Percentiles rank a stretch among this genome's conserved stretches.
These are phyloP conservation scores for Luffa acutangula DNA, from an alignment of 306 rosid genomes.

Conservation along the genomic window DNA sequence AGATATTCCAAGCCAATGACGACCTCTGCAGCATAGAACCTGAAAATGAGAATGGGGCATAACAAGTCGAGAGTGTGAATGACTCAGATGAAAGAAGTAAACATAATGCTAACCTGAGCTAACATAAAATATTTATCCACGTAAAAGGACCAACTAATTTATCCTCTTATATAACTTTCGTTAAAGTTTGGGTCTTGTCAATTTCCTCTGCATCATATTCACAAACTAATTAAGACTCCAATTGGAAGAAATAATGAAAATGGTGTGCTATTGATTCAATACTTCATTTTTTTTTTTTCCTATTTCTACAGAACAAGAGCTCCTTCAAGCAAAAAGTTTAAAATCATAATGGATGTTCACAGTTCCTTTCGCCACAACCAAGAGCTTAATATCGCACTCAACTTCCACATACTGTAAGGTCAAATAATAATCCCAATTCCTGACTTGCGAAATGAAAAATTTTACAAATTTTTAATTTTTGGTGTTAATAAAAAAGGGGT, in stretches of 20 bases:
- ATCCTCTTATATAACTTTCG: background rate
- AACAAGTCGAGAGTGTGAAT: background rate
- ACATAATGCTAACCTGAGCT: background rate
- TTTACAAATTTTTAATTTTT: background rate
- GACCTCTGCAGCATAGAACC: slow-evolving; percentile 94
- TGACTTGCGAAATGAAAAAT: background rate
- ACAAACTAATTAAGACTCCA: background rate
- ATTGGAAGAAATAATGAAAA: background rate
- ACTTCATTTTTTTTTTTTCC: background rate
- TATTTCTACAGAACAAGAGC: background rate
- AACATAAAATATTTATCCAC: background rate
- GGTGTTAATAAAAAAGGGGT: background rate
- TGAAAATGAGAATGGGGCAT: slow-evolving; percentile 23
- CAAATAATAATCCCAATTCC: background rate
- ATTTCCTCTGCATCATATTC: background rate
- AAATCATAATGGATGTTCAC: background rate
- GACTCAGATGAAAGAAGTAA: background rate
- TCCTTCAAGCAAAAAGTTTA: background rate
- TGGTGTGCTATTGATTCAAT: background rate
- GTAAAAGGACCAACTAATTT: background rate
- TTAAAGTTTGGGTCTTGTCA: background rate
- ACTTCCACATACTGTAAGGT: background rate
- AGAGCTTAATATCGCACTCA: background rate
- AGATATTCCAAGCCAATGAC: slow-evolving; percentile 92
- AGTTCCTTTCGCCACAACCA: background rate